Base-by-base conservation (phyloP, 129 eudicot genomes). In the Lactuca saligna region DNA sequence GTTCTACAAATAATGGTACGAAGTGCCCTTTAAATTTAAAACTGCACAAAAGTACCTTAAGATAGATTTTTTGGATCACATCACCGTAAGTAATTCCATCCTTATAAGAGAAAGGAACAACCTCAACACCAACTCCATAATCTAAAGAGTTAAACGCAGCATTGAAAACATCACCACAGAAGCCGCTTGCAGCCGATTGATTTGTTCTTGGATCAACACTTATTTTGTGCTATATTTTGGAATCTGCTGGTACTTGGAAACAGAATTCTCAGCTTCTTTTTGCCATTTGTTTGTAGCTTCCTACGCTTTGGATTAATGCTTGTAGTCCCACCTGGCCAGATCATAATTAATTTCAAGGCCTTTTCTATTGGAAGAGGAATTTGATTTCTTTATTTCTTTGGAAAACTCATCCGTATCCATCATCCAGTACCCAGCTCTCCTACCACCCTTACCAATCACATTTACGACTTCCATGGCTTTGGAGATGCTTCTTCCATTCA, bases 121-220 rank as follows among this genome's bases (percentile, higher is more conserved):
- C 48, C 29, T 74, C 79, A 46, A 63, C 3, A 32, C 32, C 61
- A n/a, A 33, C 41, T 15, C 20, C 29, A n/a, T 17, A 58, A 3
- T 10, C 44, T 55, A 74, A 57, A 42, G 39, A 58, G 14, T 16
- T 33, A 32, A 56, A 44, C 16, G 77, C 79, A n/a, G 84, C 73
- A 0, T 44, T 31, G 53, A 86, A 82, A 2, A 86, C 78, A 10
- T 83, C 92, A 17, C 67, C 70, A 59, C 83, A 74, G 29, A 53
- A 87, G 0, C 90, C 80, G 4, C 64, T 70, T 16, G 41, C 59
- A 12, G 0, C 66, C 3, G 72, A 8, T 2, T 6, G 32, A 17
- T 67, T 61, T 3, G 69, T 74, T 33, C 15, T 3, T 25, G 59
- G 42, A 72, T 66, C 70, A 13, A 3, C 3, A 5, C 42, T n/a